Evolutionary conservation across 2,329 filamentous ascomycete species (phyloP).

Genomic region (Pseudogymnoascus sp.): DNA sequence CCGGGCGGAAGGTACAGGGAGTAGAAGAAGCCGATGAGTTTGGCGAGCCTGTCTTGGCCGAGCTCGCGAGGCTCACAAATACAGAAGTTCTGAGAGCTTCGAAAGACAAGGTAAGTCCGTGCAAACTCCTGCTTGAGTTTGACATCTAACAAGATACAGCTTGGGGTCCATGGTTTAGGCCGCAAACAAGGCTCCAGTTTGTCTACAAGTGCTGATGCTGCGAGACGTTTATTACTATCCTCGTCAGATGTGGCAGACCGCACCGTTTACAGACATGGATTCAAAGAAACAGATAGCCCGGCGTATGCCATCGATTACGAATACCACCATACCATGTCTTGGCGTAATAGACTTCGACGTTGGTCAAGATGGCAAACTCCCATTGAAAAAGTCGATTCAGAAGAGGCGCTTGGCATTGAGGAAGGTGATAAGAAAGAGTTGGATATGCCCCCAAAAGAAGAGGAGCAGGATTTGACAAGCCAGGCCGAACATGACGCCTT

Average conservation of each 20-base stretch:
- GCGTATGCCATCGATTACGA: slow-evolving; percentile 16
- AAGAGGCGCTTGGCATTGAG: not conserved
- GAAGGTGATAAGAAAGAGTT: not conserved
- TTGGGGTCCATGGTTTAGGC: slow-evolving; percentile 15
- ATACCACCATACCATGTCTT: slow-evolving; percentile 19
- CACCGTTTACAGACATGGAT: slow-evolving; percentile 16
- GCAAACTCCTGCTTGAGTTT: not conserved
- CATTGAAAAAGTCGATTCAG: slow-evolving; percentile 12
- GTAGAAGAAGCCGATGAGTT: slow-evolving; percentile 11
- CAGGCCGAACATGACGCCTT: not conserved
- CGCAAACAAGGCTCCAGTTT: slow-evolving; percentile 9
- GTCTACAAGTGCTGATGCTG: slow-evolving; percentile 19
- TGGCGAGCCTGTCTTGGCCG: slow-evolving; percentile 15
- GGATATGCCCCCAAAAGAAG: not conserved
- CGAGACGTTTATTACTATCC: slow-evolving; percentile 22
- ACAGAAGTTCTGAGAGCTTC: slow-evolving; percentile 17
- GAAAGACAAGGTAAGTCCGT: slow-evolving; percentile 2
- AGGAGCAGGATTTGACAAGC: not conserved
- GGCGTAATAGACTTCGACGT: slow-evolving; percentile 23
- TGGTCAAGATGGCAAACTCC: slow-evolving; percentile 27
- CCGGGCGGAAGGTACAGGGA: not conserved
- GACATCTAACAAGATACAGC: slow-evolving; percentile 12
- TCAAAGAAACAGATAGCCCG: slow-evolving; percentile 6
- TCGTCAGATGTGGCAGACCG: slow-evolving; percentile 15
- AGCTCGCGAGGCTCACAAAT: slow-evolving; percentile 23